Evolutionary conservation across 805 yeast species (phyloP), one percentile per base, ranked within the genome.

Genomic region (Candida endomychidarum): DNA sequence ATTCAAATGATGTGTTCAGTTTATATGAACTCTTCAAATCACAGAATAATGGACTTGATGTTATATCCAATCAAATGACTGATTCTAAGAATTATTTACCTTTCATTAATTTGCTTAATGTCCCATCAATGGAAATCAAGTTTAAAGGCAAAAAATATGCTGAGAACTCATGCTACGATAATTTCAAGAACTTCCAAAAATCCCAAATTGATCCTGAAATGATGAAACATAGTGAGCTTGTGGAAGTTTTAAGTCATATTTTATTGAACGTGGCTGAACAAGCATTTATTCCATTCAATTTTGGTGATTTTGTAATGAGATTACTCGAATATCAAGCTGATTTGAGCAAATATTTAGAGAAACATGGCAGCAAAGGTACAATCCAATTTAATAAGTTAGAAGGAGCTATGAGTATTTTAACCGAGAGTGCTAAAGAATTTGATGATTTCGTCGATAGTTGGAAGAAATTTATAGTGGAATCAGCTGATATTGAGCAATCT

Each of bases 281-380:
- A 28, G 95, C 97, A 1, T 58, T 87, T 28, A 66, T 90, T 12
- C 96, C 96, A 2, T 83, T 74, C 49, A 77, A 81, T 54, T 58
- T 86, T 24, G 58, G 56, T 3, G 63, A 65, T 5, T 70, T 78
- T 43, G 75, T 77, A 5, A 55, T 63, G 1, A 62, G 61, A 7
- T 48, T 86, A 43, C 65, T 64, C 15, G 53, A 59, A 1, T 74
- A 74, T 45, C 53, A 72, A 10, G 58, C 64, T 15, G 82, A 78
- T 41, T 59, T 87, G 21, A 66, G 68, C 32, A 49, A 52, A 3
- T 74, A 69, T 47, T 30, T 41, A 3, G 47, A 51, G 11, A 51
- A 49, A 42, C 70, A 44, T 3, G 32, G 42, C 4, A 38, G 30
- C 12, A 27, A 30, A n/a, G 22, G 46, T 16, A 23, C 34, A 10